A percentile compares a stretch with the other conserved stretches of the same genome.
Conservation (phyloP, 106 monocot genomes). For the Dendrobium officinale region DNA sequence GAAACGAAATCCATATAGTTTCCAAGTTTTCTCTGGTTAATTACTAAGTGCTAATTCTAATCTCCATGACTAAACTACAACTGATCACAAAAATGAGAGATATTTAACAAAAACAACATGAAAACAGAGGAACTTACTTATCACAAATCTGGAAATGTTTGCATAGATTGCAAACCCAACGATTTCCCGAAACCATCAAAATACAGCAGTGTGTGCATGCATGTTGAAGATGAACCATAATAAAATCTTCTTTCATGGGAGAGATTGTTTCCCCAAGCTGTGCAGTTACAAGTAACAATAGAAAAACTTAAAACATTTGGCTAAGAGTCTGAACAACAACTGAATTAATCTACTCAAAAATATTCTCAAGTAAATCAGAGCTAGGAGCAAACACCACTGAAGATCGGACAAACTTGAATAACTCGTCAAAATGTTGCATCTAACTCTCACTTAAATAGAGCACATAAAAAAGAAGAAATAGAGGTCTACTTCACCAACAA, state of each 20-base stretch:
- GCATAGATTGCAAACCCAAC: conserved; percentile 89
- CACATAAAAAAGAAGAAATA: background rate
- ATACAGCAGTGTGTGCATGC: conserved; percentile 78
- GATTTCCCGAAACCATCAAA: conserved; percentile 83
- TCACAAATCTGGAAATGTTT: conserved; percentile 88
- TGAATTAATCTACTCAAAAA: background rate
- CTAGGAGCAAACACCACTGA: background rate
- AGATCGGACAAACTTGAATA: background rate
- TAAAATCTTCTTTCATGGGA: conserved; percentile 98
- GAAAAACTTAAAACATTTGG: background rate
- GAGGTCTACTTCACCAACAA: background rate
- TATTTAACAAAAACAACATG: background rate
- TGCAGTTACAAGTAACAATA: background rate
- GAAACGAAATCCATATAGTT: background rate
- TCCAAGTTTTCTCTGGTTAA: background rate
- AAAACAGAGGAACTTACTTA: conserved; percentile 41
- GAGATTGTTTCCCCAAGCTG: conserved; percentile 96
- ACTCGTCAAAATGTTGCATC: background rate
- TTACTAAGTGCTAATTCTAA: background rate
- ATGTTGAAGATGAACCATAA: conserved; percentile 96
- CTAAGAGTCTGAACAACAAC: background rate
- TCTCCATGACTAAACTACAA: background rate
- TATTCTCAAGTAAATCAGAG: background rate
- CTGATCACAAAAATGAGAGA: background rate
- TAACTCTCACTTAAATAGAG: background rate